These are phyloP conservation scores for Schizophyllum amplum DNA, from an alignment of 1,284 basidiomycete species.

Conservation along the genomic window DNA sequence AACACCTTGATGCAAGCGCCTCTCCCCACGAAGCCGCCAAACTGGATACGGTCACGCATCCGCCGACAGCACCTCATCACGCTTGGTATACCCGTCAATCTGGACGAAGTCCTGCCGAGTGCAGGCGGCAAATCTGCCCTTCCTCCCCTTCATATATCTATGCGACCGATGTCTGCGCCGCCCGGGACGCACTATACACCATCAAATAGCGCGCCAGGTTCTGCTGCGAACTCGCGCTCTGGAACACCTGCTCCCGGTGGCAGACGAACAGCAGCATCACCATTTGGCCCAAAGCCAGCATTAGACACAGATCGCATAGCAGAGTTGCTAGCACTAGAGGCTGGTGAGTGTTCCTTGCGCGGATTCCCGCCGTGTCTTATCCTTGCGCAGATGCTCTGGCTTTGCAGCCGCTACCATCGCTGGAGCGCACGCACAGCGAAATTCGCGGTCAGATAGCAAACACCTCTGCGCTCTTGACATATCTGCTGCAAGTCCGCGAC, in stretches of 20 bases:
- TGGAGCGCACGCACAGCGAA: conserved; percentile 62
- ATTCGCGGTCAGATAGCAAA: conserved; percentile 63
- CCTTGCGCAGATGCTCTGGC: conserved; percentile 54
- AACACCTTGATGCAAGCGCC: conserved; percentile 57
- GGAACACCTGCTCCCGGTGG: conserved; percentile 38
- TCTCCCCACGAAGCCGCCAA: conserved; percentile 69
- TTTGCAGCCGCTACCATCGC: conserved; percentile 54
- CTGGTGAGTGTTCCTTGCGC: conserved; percentile 38
- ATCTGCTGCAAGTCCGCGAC: conserved; percentile 77
- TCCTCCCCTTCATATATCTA: conserved; percentile 74
- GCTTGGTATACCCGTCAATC: conserved; percentile 86
- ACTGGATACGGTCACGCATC: conserved; percentile 86
- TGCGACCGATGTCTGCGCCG: conserved; percentile 73
- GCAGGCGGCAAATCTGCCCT: conserved; percentile 55
- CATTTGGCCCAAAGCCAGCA: conserved; percentile 64
- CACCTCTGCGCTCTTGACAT: conserved; percentile 67
- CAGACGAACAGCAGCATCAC: conserved; percentile 17
- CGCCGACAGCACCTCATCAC: conserved; percentile 83
- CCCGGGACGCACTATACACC: conserved; percentile 44
- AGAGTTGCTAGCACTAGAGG: conserved; percentile 57
- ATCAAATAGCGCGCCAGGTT: conserved; percentile 28
- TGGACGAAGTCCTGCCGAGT: conserved; percentile 83
- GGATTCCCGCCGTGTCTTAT: conserved; percentile 9
- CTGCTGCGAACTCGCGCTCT: conserved; percentile 36
- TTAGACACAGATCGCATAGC: conserved; percentile 60